Conservation (phyloP, 1,284 basidiomycete genomes). For the Boletus mariae region DNA sequence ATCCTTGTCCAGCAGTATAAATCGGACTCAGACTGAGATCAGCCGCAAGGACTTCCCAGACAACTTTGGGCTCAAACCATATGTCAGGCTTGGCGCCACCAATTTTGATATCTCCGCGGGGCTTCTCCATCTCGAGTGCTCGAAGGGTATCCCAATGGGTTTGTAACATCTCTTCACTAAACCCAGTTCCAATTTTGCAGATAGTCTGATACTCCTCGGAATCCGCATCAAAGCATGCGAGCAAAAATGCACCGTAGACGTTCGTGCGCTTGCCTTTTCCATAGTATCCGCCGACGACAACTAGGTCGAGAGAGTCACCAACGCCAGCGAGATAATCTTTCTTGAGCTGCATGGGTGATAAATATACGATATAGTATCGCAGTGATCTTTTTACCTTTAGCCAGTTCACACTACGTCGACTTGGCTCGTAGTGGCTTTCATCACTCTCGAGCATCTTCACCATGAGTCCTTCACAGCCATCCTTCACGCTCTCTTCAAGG, state of each 20-base stretch:
- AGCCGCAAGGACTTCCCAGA: constrained; percentile 98
- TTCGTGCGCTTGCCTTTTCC: constrained; percentile 98
- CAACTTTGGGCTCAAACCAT: constrained; percentile 92
- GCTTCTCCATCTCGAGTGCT: constrained; percentile 67
- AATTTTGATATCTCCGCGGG: constrained; percentile 75
- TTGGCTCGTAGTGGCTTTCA: constrained; percentile 93
- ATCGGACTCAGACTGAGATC: constrained; percentile 96
- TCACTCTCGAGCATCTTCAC: constrained; percentile 96
- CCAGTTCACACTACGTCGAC: constrained; percentile 95
- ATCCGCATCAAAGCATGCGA: constrained; percentile 92
- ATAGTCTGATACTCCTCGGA: constrained; percentile 92
- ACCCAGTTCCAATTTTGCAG: constrained; percentile 99
- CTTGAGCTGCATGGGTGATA: constrained; percentile 64
- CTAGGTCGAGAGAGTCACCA: constrained; percentile 95
- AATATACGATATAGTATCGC: neutral
- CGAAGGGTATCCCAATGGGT: constrained; percentile 82
- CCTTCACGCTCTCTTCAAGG: constrained; percentile 94
- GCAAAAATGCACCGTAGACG: constrained; percentile 92
- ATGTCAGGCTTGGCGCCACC: constrained; percentile 92
- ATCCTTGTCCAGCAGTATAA: constrained; percentile 94
- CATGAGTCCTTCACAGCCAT: constrained; percentile 99
- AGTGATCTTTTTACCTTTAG: constrained; percentile 67
- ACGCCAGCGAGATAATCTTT: constrained; percentile 97
- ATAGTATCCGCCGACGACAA: constrained; percentile 95
- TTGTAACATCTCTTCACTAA: constrained; percentile 88